Base-by-base conservation (phyloP, 176 grass and related monocot species). In the Pontederia paniculata region DNA sequence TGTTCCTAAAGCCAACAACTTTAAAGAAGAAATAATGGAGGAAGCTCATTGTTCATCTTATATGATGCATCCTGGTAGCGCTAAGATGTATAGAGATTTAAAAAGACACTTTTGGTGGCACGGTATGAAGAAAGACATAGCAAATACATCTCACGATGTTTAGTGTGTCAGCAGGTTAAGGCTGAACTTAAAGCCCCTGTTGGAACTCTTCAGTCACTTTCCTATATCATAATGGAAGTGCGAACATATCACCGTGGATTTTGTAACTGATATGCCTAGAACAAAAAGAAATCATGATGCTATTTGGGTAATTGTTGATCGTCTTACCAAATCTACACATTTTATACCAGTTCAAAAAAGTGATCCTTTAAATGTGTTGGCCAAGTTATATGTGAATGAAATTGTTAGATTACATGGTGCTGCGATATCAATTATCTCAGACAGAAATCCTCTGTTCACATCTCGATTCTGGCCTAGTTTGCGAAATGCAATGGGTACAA, bases 251-350 rank as follows among this genome's bases (percentile, higher is more conserved):
- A 43, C 12, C n/a, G 48, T 71, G 52, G 46, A 71, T 48, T 71
- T 69, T 19, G 20, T 57, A 2, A 69, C 9, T 9, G 48, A 42
- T 9, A n/a, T 69, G 28, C 23, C 66, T 1, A 54, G 22, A 2
- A 71, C 51, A 9, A 18, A 8, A 10, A 54, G n/a, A 5, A 42
- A 21, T 41, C 45, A 68, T 21, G 42, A 68, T 1, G 8, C 47
- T 9, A 68, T 68, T 31, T 54, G 65, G 65, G 48, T 68, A 21
- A 68, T 68, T 15, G 47, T 68, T 2, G 65, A 68, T 18, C 22
- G 13, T 0, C 12, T 55, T 0, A 68, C 47, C 4, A 68, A 68
- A 12, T 9, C 42, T 7, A 22, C 47, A 0, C 22, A 41, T 1
- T 68, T 55, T 53, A 28, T 68, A 7, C 48, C 1, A 9, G 8